Evolutionary conservation across 345 rosid species (phyloP), one percentile per base, ranked within the genome.

Genomic region (Eutrema heterophyllum): DNA sequence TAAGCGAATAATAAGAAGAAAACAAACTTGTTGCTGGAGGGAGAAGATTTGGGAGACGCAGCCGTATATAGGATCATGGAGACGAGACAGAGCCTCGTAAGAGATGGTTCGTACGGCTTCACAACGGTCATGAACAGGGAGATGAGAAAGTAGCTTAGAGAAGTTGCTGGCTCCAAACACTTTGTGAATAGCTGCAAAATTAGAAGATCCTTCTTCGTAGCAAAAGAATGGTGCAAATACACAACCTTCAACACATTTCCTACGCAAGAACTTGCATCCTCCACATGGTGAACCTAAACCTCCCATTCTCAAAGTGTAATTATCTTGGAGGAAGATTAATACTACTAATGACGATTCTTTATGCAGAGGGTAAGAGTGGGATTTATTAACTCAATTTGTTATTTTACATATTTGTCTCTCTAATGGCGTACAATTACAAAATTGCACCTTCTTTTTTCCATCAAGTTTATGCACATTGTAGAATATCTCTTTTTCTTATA

Each of bases 161-260:
- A 89, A 93, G 78, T 94, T 91, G 82, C 98, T 94, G 33, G 98
- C 98, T 58, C 98, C 98, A 63, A 94, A 94, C 41, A 94, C 96
- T 82, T 86, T 89, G 81, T 91, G 98, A 30, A 94, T 91, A 45
- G 96, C 97, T 53, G 90, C 91, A 78, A 94, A 94, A 59, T 86
- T 91, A 9, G 95, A 72, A 52, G 96, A 90, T 0, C 97, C 97
- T 79, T 91, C 89, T 80, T 94, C 98, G 79, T 89, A 91, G 83
- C 97, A 89, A 77, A 94, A 91, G 61, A 88, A 94, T 65, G 98
- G 98, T 40, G 97, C 95, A 80, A 94, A 94, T 29, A 94, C 95
- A 79, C 98, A 94, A 3, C 97, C 98, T 50, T 86, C 83, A 7
- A 82, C 86, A 77, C 98, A 94, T 82, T 89, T 94, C 82, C 98